Evolutionary conservation across 371 early-diverging fungal species (phyloP).

Genomic region (Dichotomocladium elegans): DNA sequence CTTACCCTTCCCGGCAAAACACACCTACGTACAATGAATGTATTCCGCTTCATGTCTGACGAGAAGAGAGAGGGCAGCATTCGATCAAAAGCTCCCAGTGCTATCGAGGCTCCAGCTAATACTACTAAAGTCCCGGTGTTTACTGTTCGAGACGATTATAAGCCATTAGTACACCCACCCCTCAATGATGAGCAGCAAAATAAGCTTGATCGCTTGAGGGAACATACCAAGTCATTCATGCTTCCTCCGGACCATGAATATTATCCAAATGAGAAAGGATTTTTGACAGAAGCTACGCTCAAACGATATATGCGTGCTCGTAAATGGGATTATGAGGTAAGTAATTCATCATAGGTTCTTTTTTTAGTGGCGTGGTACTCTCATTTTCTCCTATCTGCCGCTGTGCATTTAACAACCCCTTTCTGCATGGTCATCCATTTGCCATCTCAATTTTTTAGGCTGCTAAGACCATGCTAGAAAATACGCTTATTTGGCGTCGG

Average conservation of each 20-base stretch:
- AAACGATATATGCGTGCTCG: constrained; percentile 76
- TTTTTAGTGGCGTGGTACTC: neutral
- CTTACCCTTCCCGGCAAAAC: neutral
- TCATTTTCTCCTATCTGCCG: neutral
- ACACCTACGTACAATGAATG: constrained; percentile 12
- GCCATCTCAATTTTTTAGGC: too few relatives aligned
- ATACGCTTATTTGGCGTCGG: constrained; percentile 74
- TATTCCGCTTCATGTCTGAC: constrained; percentile 14
- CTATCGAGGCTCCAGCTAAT: constrained; percentile 18
- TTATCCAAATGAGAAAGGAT: constrained; percentile 46
- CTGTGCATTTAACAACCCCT: neutral
- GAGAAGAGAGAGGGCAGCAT: neutral
- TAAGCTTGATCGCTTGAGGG: constrained; percentile 40
- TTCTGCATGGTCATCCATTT: neutral
- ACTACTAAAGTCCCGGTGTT: constrained; percentile 29
- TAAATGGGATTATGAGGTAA: constrained; percentile 63
- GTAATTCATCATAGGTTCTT: neutral
- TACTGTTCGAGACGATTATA: constrained; percentile 19
- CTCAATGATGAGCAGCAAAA: constrained; percentile 42
- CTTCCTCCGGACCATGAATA: constrained; percentile 47
- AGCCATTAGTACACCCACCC: constrained; percentile 17
- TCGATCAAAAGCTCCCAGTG: constrained; percentile 7
- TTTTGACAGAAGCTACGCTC: constrained; percentile 54
- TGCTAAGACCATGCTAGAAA: constrained; percentile 61
- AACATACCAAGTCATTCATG: constrained; percentile 47